Evolutionary conservation across 1,284 basidiomycete species (phyloP).

Genomic region (Ustilago shanxiensis): DNA sequence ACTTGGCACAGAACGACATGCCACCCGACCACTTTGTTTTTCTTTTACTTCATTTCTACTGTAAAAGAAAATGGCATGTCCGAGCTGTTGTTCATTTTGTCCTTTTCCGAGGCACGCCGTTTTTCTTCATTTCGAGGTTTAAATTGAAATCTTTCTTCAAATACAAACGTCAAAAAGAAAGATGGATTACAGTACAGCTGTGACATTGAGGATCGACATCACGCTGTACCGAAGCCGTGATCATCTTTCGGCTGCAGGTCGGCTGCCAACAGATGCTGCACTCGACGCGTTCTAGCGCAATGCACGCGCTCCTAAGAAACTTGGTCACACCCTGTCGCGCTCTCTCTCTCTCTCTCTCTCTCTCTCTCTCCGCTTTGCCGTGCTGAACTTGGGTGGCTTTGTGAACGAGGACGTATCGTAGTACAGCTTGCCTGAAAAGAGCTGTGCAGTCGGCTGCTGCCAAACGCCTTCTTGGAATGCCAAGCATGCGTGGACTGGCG

Average conservation of each 20-base stretch:
- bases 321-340: not conserved
- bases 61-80: not conserved
- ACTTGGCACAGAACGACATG: not conserved
- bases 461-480: conserved; percentile 7
- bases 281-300: conserved; percentile 1
- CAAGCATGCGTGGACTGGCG: not conserved
- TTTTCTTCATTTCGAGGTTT: conserved; percentile 2
- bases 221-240: conserved; percentile 17
- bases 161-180: not conserved
- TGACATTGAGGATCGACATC: conserved; percentile 5
- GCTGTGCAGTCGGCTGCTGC: too few relatives aligned
- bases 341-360: not conserved
- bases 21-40: not conserved
- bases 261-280: conserved; percentile 14
- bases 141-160: not conserved
- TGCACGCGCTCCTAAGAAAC: not conserved
- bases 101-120: conserved; percentile 10
- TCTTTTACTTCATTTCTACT: not conserved
- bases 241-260: conserved; percentile 33
- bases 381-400: not conserved
- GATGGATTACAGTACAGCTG: not conserved
- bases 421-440: too few relatives aligned
- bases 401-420: not conserved
- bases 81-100: not conserved
- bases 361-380: not conserved